A percentile compares a stretch with the other conserved stretches of the same genome.
Conservation (phyloP, 78 protist species). For the Abeoforma whisleri region DNA sequence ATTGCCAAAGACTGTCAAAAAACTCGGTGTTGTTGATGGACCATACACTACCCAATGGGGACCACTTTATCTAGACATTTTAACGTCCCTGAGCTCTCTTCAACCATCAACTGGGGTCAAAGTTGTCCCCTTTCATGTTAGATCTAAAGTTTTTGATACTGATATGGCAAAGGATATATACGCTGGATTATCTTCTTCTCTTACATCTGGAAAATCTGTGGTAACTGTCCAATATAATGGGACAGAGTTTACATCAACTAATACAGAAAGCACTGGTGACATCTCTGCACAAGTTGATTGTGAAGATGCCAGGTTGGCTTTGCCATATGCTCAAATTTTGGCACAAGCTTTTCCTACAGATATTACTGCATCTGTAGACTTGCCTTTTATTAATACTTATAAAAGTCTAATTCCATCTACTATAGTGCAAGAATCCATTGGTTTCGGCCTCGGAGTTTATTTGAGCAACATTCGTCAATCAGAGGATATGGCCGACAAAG, state of each 20-base stretch:
- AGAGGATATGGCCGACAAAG: too few relatives aligned
- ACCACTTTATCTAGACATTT: conserved; percentile 26
- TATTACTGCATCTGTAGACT: too few relatives aligned
- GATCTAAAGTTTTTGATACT: background rate
- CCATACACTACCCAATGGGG: conserved; percentile 17
- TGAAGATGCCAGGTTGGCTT: too few relatives aligned
- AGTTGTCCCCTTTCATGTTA: background rate
- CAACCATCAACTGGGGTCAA: background rate
- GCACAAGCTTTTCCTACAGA: too few relatives aligned
- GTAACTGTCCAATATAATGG: background rate
- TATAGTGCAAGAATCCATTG: too few relatives aligned
- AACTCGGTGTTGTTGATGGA: conserved; percentile 15
- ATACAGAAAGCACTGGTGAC: too few relatives aligned
- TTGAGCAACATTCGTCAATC: too few relatives aligned
- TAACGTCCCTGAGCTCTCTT: background rate
- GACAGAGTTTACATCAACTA: background rate
- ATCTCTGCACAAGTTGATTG: too few relatives aligned
- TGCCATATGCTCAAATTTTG: too few relatives aligned
- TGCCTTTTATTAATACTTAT: too few relatives aligned
- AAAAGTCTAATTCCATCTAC: too few relatives aligned
- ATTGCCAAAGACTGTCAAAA: conserved; percentile 5
- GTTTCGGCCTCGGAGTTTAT: too few relatives aligned
- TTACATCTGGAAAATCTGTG: background rate
- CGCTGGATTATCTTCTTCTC: background rate
- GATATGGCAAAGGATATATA: background rate